Base-by-base conservation (phyloP, 768 basidiomycete species). In the Coprinopsis sp. region DNA sequence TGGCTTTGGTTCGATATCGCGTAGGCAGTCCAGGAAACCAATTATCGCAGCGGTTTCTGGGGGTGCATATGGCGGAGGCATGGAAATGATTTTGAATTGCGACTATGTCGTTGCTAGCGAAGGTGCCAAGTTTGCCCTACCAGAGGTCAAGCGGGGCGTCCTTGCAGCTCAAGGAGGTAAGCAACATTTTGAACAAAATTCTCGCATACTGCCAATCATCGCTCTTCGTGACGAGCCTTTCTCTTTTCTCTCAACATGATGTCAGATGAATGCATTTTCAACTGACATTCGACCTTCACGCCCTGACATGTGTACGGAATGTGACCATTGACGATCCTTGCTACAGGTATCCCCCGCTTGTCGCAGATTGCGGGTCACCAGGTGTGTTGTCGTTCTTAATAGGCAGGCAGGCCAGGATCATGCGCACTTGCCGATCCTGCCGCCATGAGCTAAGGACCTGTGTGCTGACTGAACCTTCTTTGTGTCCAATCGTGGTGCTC, bases 1-100 rank as follows among this genome's bases (percentile, higher is more conserved):
- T 50, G 87, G 88, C 4, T 90, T 91, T 60, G 89, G 76, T 1
- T 77, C 84, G 28, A 65, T 91, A 30, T 90, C 87, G 1, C 77
- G 84, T 21, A 74, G 89, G 3, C 73, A 70, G 28, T 77, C 78
- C 1, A 69, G 63, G 50, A 91, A 91, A 58, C 87, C 87, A 5
- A 77, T 89, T 42, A 83, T 91, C 37, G 89, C 88, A 11, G 88
- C 89, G 3, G 87, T 89, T 1, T 77, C 81, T 48, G 88, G 88
- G n/a, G 75, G 81, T 24, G 78, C 82, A 0, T 78, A 77, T 37
- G 82, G 82, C 27, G 84, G 84, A 2, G 84, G 81, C 6, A 67
- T 77, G 51, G 84, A 85, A 58, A 73, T 86, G 40, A 52, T 87
- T 1, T 54, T 90, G 4, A 91, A 91, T 53, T 89, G 86, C 51